A percentile compares a stretch with the other conserved stretches of the same genome.
phyloP scores from a whole-genome alignment of 2,329 filamentous ascomycete species.

The Arthrocladium fulminans region DNA sequence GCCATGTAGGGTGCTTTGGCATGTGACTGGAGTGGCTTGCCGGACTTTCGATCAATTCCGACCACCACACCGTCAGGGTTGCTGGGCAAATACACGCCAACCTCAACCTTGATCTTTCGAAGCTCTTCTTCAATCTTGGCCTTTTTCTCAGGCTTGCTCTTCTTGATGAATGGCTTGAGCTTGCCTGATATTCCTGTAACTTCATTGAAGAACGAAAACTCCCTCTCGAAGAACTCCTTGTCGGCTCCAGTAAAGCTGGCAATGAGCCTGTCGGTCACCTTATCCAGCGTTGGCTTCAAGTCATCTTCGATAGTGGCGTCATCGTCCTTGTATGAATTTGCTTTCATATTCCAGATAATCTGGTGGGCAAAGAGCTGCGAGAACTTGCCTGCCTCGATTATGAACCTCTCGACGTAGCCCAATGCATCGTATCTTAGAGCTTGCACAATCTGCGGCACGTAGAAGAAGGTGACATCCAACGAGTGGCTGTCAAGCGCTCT shows the following conservation, averaged over 20 bases:
- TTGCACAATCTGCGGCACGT: constrained; percentile 96
- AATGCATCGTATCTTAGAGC: constrained; percentile 84
- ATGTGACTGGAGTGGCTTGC: constrained; percentile 93
- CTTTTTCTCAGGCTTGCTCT: constrained; percentile 91
- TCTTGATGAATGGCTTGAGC: constrained; percentile 85
- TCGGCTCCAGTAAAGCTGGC: constrained; percentile 71
- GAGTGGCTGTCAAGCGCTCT: constrained; percentile 86
- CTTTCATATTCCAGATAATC: constrained; percentile 99
- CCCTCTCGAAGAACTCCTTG: constrained; percentile 78
- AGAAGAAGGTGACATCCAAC: constrained; percentile 97
- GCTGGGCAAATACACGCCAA: constrained; percentile 92
- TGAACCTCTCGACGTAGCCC: constrained; percentile 93
- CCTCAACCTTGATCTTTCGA: constrained; percentile 91
- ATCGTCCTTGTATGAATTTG: constrained; percentile 96
- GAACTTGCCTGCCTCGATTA: constrained; percentile 90
- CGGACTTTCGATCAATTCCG: constrained; percentile 94
- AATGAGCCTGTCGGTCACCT: constrained; percentile 77
- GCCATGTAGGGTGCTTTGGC: constrained; percentile 99
- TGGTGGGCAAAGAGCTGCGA: constrained; percentile 98
- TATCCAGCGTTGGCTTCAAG: constrained; percentile 87
- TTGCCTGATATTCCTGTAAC: constrained; percentile 94
- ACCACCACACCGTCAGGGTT: constrained; percentile 97
- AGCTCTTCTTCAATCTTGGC: constrained; percentile 98
- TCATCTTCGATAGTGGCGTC: constrained; percentile 80
- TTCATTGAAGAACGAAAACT: constrained; percentile 97